Evolutionary conservation across 257 asterid genomes (phyloP).

Genomic region (Solanum pennellii): DNA sequence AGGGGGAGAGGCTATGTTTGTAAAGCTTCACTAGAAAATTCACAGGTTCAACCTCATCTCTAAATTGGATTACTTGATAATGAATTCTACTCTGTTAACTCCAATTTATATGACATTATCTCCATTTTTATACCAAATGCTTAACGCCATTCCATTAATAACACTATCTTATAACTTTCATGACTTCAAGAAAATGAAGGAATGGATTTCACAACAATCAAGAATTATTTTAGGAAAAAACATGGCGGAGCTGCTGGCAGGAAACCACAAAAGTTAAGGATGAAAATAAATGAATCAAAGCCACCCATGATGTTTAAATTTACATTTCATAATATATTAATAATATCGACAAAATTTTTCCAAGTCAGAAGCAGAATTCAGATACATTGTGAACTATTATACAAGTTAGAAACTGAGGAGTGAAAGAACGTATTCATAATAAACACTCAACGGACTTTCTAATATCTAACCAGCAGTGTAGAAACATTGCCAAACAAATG

Average conservation of each 20-base stretch:
- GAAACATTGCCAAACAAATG: slow-evolving; percentile 6
- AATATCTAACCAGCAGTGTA: not conserved
- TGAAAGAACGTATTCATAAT: not conserved
- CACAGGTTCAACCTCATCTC: not conserved
- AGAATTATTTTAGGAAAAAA: not conserved
- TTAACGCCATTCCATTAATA: not conserved
- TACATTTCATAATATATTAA: not conserved
- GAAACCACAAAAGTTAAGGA: not conserved
- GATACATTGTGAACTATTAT: slow-evolving; percentile 2
- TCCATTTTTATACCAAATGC: not conserved
- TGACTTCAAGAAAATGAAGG: not conserved
- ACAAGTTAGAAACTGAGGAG: not conserved
- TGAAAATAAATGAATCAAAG: not conserved
- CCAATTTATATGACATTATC: not conserved
- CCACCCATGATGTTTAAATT: not conserved
- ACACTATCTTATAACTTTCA: not conserved
- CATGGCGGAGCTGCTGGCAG: not conserved
- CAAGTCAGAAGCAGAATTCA: not conserved
- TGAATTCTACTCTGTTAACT: not conserved
- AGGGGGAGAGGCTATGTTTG: not conserved
- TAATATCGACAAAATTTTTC: not conserved
- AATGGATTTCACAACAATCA: not conserved
- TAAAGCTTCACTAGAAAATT: not conserved
- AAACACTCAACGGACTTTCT: not conserved
- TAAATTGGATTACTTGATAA: not conserved